Conservation (phyloP, 208 protist species). For the Trypanosoma conorhini region DNA sequence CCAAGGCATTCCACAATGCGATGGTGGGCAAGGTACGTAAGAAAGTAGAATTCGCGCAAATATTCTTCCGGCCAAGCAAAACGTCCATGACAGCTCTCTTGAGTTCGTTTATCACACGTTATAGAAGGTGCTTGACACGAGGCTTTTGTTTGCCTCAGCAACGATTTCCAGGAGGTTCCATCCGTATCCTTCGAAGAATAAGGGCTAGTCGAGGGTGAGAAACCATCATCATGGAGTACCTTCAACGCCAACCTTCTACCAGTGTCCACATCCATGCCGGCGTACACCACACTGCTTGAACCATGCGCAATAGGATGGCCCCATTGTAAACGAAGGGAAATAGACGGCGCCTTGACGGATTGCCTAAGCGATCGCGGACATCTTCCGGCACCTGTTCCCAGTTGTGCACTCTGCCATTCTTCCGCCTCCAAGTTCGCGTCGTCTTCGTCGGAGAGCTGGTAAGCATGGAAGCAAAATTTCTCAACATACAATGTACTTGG, state of each 20-base stretch:
- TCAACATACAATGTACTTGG: slow-evolving; percentile 12
- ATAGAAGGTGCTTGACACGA: neutral
- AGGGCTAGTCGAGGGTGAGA: slow-evolving; percentile 3
- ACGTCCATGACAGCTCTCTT: neutral
- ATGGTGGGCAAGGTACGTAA: slow-evolving; percentile 71
- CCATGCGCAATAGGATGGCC: slow-evolving; percentile 58
- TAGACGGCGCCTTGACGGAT: neutral
- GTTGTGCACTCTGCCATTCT: neutral
- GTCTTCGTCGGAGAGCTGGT: neutral
- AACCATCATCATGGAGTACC: slow-evolving; percentile 34
- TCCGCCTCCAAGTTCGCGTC: neutral
- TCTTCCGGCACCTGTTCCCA: neutral
- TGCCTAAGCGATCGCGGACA: neutral
- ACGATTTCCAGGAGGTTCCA: neutral
- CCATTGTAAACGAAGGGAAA: slow-evolving; percentile 36
- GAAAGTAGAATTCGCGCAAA: slow-evolving; percentile 74
- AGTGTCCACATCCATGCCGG: slow-evolving; percentile 63
- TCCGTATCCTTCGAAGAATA: neutral
- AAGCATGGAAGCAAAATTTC: slow-evolving; percentile 19
- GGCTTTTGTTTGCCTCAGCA: too few relatives aligned
- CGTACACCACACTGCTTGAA: slow-evolving; percentile 63
- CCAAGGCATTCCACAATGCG: slow-evolving; percentile 88
- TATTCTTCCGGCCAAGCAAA: slow-evolving; percentile 25
- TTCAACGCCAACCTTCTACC: slow-evolving; percentile 70
- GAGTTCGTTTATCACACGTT: too few relatives aligned